Evolutionary conservation across 2,329 filamentous ascomycete species (phyloP).

Genomic region (Cercospora sp.): DNA sequence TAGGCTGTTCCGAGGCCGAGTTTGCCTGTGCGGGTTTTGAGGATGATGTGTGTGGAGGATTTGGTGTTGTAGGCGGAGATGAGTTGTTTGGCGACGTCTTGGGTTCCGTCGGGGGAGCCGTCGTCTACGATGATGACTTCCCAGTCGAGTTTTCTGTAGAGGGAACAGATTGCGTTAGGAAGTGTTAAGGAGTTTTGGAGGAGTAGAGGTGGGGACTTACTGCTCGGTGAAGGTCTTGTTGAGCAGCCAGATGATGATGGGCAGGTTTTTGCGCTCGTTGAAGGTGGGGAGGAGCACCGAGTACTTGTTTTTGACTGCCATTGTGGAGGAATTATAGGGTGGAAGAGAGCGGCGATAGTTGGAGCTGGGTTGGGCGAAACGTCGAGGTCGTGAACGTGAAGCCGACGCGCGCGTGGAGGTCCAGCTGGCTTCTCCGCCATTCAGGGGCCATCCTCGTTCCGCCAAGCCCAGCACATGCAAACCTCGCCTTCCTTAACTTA

Average conservation of each 20-base stretch:
- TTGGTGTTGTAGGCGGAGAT: slow-evolving; percentile 73
- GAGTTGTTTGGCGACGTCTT: slow-evolving; percentile 86
- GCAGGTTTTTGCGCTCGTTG: slow-evolving; percentile 96
- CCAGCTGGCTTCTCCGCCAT: slow-evolving; percentile 8
- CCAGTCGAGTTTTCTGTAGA: slow-evolving; percentile 81
- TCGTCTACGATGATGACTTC: slow-evolving; percentile 98
- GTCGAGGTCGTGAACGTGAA: background rate
- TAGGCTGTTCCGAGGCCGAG: slow-evolving; percentile 96
- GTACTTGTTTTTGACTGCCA: slow-evolving; percentile 76
- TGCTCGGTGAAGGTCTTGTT: slow-evolving; percentile 87
- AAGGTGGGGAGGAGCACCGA: slow-evolving; percentile 97
- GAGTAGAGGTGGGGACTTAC: slow-evolving; percentile 53
- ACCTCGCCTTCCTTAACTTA: background rate
- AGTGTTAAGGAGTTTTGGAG: background rate
- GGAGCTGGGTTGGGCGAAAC: background rate
- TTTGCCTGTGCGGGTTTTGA: slow-evolving; percentile 89
- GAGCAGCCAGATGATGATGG: slow-evolving; percentile 91
- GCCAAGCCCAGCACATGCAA: slow-evolving; percentile 3
- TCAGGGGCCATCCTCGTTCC: slow-evolving; percentile 2
- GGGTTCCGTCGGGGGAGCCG: slow-evolving; percentile 92
- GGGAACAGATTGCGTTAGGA: background rate
- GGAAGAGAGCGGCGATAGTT: slow-evolving; percentile 2
- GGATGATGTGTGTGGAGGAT: slow-evolving; percentile 64
- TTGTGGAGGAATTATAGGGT: slow-evolving; percentile 31
- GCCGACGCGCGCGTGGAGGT: background rate